These are phyloP conservation scores for Echeveria elegans DNA, from an alignment of 164 flowering plant species.

Conservation along the genomic window DNA sequence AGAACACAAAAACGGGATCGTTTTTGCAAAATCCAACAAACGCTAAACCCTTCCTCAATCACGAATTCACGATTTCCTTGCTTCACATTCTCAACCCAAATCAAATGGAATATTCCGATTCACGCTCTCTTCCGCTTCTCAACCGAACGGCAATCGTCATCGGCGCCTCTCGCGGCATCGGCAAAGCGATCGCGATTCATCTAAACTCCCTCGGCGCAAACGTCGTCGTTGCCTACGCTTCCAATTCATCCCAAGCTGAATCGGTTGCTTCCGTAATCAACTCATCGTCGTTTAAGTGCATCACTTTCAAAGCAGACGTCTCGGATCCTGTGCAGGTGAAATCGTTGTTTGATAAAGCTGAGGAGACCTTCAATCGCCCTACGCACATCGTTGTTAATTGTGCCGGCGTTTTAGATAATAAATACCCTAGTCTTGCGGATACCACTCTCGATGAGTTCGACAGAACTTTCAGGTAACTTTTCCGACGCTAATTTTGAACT, in stretches of 20 bases:
- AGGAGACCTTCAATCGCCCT: slow-evolving; percentile 24
- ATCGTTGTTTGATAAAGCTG: slow-evolving; percentile 45
- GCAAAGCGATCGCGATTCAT: slow-evolving; percentile 5
- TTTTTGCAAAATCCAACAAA: too few species aligned
- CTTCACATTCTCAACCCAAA: neutral
- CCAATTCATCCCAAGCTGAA: slow-evolving; percentile 29
- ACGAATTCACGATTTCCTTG: neutral
- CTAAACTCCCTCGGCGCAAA: slow-evolving; percentile 8
- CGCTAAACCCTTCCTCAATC: too few species aligned
- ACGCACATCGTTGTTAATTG: slow-evolving; percentile 45
- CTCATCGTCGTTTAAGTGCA: slow-evolving; percentile 22
- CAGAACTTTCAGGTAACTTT: slow-evolving; percentile 24
- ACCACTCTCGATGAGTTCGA: slow-evolving; percentile 43
- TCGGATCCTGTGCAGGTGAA: slow-evolving; percentile 41
- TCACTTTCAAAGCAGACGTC: slow-evolving; percentile 37
- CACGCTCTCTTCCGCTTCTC: neutral
- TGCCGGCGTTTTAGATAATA: slow-evolving; percentile 42
- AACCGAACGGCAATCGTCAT: slow-evolving; percentile 9
- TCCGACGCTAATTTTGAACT: neutral
- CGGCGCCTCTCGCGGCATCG: slow-evolving; percentile 17
- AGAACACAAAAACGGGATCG: too few species aligned
- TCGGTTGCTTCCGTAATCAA: slow-evolving; percentile 24
- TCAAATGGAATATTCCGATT: neutral
- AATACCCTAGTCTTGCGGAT: slow-evolving; percentile 31
- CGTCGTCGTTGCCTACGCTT: slow-evolving; percentile 20